Evolutionary conservation across 2,329 filamentous ascomycete species (phyloP), one percentile per base, ranked within the genome.

Genomic region (Aspergillus pseudotamarii): DNA sequence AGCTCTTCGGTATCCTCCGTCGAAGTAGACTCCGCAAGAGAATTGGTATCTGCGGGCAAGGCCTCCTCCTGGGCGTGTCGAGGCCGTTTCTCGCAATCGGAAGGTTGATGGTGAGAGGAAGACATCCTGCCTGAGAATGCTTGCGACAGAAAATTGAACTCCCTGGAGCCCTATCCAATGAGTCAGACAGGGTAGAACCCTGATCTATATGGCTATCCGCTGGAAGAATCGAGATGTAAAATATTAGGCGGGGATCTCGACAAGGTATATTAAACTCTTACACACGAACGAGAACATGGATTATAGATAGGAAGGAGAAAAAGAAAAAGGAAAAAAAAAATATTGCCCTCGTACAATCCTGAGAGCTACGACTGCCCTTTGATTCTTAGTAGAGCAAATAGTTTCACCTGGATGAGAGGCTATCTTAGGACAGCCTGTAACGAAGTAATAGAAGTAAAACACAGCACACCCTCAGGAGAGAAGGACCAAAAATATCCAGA

Each of bases 1-100:
- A 26, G 32, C 3, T 55, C 60, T 12, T 70, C 56, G 0, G 72
- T 71, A 56, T 76, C 67, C 34, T 69, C 71, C 30, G 73, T 73
- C 4, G 72, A 74, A 19, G 68, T 62, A 0, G 72, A 69, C 2
- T 64, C 71, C 3, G 59, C 67, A 50, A 80, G 72, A 8, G 72
- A 75, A 28, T 73, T 63, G 28, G 70, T 59, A 34, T 74, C 71
- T 9, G 46, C 64, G 3, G 63, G 64, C 26, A 59, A 43, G 21
- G 55, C 58, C 26, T 67, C 61, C 36, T 66, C 57, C 32, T 65
- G 60, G 19, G 60, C 64, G 8, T 71, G 62, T 14, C 56, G 63
- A 23, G 68, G 62, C 63, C 65, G 66, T 70, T 73, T 72, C 43
- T 68, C 62, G 26, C 64, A 53, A 14, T 68, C 66, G 19, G 46